Evolutionary conservation across 148 eudicot species (phyloP), one percentile per base, ranked within the genome.

Genomic region (Limonium bicolor): DNA sequence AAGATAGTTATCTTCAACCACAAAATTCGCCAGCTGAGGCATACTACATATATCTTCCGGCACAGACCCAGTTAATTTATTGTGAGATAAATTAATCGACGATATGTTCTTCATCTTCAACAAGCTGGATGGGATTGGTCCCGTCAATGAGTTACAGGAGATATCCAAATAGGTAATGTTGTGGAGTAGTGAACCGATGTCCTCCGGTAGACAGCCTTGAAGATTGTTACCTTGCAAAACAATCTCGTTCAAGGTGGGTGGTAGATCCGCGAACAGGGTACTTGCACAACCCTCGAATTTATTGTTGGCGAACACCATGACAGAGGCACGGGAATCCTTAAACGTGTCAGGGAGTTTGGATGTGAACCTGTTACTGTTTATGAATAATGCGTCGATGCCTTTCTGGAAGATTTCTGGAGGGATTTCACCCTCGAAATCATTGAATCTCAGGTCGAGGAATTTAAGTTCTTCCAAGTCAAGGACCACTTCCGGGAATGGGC

Each of bases 71-170:
- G 95, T 77, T 41, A 90, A 67, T 9, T 44, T 32, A 33, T 90
- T 90, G 38, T 90, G 87, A 1, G 82, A 87, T 13, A 90, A 77
- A 31, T 90, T 70, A 1, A 90, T 53, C 51, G 80, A 73, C 41
- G 84, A 82, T 15, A 90, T 36, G 54, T 73, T 76, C 56, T 42
- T 64, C 83, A 84, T 62, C 0, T 51, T 24, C 4, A 73, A 64
- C 8, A 88, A 51, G 4, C 61, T 43, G 0, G 10, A 1, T 0
- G 86, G 86, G 12, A 90, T 18, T 0, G 77, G 46, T 1, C 97
- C 97, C 11, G 68, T 62, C 5, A 90, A 47, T 7, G 53, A 41
- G 50, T 65, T 65, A 23, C 2, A 3, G 19, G 48, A 44, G 3
- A 65, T 3, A 42, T 65, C 56, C 4, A 65, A 4, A 0, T 54